A percentile compares a stretch with the other conserved stretches of the same genome.
phyloP scores from a whole-genome alignment of 805 yeast species.

The Yarrowia sp. region DNA sequence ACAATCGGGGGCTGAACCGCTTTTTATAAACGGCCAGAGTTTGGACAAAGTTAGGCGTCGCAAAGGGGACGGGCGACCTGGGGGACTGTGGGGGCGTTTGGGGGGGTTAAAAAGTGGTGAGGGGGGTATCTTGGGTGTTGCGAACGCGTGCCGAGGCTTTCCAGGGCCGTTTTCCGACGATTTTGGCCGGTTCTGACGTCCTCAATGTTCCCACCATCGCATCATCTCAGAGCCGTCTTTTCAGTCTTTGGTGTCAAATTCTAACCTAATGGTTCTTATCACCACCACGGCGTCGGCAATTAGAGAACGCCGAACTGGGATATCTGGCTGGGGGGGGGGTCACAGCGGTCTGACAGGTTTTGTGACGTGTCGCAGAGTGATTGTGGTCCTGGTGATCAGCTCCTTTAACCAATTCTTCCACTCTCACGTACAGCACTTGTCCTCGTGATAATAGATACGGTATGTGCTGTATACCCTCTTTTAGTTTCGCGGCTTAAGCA shows the following conservation, averaged over 20 bases:
- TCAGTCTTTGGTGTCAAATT: not conserved
- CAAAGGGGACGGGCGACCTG: not conserved
- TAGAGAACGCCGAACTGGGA: not conserved
- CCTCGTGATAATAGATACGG: too few relatives aligned
- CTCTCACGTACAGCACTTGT: too few relatives aligned
- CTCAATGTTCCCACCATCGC: not conserved
- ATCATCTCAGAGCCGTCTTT: slow-evolving; percentile 9
- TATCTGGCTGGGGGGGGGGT: too few relatives aligned
- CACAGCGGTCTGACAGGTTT: too few relatives aligned
- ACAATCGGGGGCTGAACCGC: slow-evolving; percentile 34
- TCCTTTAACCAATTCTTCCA: too few relatives aligned
- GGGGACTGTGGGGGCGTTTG: not conserved
- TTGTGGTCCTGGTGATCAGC: too few relatives aligned
- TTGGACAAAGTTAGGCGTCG: slow-evolving; percentile 2
- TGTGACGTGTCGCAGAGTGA: too few relatives aligned
- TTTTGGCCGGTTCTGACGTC: not conserved
- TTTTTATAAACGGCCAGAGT: slow-evolving; percentile 25
- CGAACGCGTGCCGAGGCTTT: too few relatives aligned
- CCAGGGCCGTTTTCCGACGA: not conserved
- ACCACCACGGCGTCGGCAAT: slow-evolving; percentile 3
- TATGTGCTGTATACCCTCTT: not conserved
- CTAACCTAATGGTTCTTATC: slow-evolving; percentile 12
- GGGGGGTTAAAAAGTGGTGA: not conserved
- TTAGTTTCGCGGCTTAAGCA: slow-evolving; percentile 28
- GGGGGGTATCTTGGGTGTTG: too few relatives aligned